Conservation (phyloP, 2,329 filamentous ascomycete species). For the Pseudocercospora crystallina region DNA sequence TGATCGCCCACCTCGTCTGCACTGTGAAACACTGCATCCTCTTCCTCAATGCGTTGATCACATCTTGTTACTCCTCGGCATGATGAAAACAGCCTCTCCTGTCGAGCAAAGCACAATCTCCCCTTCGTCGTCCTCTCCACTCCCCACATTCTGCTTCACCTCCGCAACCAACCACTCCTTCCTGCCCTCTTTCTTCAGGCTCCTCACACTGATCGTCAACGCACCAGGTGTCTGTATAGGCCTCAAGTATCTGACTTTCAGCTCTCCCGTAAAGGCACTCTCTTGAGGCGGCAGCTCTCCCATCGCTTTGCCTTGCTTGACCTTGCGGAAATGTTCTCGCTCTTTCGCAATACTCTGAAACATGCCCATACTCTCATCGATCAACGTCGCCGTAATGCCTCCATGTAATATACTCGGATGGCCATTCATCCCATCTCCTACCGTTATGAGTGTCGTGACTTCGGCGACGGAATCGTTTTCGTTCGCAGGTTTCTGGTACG, state of each 20-base stretch:
- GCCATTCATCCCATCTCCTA: conserved; percentile 57
- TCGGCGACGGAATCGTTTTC: conserved; percentile 29
- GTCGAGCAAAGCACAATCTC: conserved; percentile 50
- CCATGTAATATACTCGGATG: conserved; percentile 56
- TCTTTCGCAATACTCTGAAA: conserved; percentile 48
- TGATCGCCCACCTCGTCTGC: background rate
- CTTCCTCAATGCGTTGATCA: conserved; percentile 4
- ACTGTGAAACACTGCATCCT: background rate
- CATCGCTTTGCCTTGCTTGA: conserved; percentile 15
- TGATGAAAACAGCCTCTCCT: conserved; percentile 56
- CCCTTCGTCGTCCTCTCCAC: conserved; percentile 42
- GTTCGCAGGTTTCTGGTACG: conserved; percentile 42
- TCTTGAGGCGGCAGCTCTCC: conserved; percentile 27
- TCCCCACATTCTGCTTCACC: conserved; percentile 38
- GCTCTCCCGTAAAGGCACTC: conserved; percentile 51
- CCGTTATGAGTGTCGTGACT: conserved; percentile 40
- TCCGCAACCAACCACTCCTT: conserved; percentile 54
- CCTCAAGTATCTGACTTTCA: conserved; percentile 56
- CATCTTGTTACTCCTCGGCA: conserved; percentile 28
- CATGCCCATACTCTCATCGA: conserved; percentile 60
- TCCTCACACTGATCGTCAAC: conserved; percentile 47
- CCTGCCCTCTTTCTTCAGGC: conserved; percentile 50
- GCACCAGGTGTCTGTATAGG: conserved; percentile 54
- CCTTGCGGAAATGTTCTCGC: conserved; percentile 5
- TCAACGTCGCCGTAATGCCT: conserved; percentile 57